Conservation (phyloP, 352 stramenopile genomes). For the Globisporangium parvum region DNA sequence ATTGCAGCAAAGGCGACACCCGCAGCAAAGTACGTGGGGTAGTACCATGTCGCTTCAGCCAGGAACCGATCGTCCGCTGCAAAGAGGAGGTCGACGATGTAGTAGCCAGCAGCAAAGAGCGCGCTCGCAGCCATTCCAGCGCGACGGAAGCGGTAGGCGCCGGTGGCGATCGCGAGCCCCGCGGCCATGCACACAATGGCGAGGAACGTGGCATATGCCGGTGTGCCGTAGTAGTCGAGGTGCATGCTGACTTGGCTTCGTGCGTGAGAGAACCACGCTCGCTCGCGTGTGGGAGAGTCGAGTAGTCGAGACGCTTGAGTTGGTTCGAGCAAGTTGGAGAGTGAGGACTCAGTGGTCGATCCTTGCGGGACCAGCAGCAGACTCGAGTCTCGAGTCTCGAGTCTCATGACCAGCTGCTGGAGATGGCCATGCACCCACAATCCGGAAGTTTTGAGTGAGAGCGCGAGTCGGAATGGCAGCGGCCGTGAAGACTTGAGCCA, state of each 20-base stretch:
- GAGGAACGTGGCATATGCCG: background rate
- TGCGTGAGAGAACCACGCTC: background rate
- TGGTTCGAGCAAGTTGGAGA: background rate
- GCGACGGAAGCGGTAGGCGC: background rate
- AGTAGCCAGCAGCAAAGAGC: constrained; percentile 6
- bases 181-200: background rate
- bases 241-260: background rate
- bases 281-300: background rate
- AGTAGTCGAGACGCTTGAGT: background rate
- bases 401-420: too few relatives aligned
- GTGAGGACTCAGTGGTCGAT: background rate
- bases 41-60: background rate
- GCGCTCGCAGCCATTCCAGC: background rate
- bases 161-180: background rate
- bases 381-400: too few relatives aligned
- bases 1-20: background rate
- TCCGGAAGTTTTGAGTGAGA: too few relatives aligned
- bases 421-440: too few relatives aligned
- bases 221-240: background rate
- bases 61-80: background rate
- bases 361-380: too few relatives aligned
- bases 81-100: background rate
- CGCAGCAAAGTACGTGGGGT: background rate
- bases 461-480: too few relatives aligned
- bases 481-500: too few relatives aligned